Evolutionary conservation across 768 basidiomycete species (phyloP), one percentile per base, ranked within the genome.

Genomic region (Pulveroboletus sp.): DNA sequence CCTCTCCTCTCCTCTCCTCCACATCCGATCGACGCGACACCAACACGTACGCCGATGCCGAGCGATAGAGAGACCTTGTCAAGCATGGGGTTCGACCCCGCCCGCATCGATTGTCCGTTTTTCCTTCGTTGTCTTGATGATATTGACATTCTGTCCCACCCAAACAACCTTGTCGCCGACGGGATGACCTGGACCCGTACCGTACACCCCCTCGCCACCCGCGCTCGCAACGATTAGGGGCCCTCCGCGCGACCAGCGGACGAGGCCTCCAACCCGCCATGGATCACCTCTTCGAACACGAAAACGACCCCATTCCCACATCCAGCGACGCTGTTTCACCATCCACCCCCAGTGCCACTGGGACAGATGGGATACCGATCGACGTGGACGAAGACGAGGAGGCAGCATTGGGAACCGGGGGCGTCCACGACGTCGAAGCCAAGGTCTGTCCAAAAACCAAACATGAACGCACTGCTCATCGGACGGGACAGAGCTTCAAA

Each of bases 251-350:
- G 6, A 97, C 93, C 9, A 78, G 75, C 31, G 82, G 83, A 57
- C 79, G 87, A 24, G 95, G 94, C 4, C 73, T 98, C 0, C 94
- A 97, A 64, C 87, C 86, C 7, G 89, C 88, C 19, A 89, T 94
- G 87, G 94, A 97, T 60, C 85, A 89, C 67, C 72, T 97, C 32
- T 70, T 97, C 32, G 87, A 85, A 67, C 79, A 97, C 61, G 85
- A 89, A 43, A 80, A 80, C 6, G 74, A 91, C 50, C 74, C 85
- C 1, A 73, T 95, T 10, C 91, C 94, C 10, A 81, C 87, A 63
- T 67, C 80, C 5, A 68, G 31, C 16, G 16, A 2, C 24, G 0
- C 2, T 56, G 53, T n/a, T n/a, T n/a, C n/a, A n/a, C n/a, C n/a
- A n/a, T n/a, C n/a, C n/a, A n/a, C n/a, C n/a, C n/a, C n/a, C n/a